Percentiles rank a stretch among this genome's conserved stretches.
Evolutionary conservation across 2,329 filamentous ascomycete genomes (phyloP).

Genomic region (Colletotrichum lini): DNA sequence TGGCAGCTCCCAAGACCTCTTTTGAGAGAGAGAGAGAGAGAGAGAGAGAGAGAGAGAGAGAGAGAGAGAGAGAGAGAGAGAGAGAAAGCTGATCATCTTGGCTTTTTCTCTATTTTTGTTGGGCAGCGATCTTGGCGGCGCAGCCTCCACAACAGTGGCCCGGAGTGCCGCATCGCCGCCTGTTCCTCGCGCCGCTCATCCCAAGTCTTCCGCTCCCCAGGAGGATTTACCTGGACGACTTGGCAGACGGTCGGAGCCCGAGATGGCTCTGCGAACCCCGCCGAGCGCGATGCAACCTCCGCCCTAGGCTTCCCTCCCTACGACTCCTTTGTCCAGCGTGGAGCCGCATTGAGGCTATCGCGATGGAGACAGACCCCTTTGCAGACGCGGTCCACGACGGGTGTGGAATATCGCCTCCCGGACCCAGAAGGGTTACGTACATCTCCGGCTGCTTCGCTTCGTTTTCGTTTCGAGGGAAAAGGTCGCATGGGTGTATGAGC

Average conservation of each 20-base stretch:
- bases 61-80: too few relatives aligned
- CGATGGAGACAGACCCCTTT: not conserved
- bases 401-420: conserved; percentile 4
- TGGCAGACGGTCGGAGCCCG: not conserved
- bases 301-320: not conserved
- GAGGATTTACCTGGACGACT: not conserved
- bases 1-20: conserved; percentile 20
- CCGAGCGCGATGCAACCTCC: not conserved
- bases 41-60: not conserved
- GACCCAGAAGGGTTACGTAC: not conserved
- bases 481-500: too few relatives aligned
- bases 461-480: not conserved
- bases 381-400: not conserved
- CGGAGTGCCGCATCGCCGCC: too few relatives aligned
- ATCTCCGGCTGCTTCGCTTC: conserved; percentile 3
- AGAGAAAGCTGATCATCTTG: conserved; percentile 21
- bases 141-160: not conserved
- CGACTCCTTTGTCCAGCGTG: not conserved
- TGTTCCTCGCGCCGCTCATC: too few relatives aligned
- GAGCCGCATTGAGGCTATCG: not conserved
- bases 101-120: not conserved
- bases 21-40: too few relatives aligned
- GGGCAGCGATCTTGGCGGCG: not conserved
- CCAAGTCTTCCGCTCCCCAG: not conserved
- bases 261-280: not conserved